Base-by-base conservation (phyloP, 441 rosid species). In the Bocquillonia castaneifolia region DNA sequence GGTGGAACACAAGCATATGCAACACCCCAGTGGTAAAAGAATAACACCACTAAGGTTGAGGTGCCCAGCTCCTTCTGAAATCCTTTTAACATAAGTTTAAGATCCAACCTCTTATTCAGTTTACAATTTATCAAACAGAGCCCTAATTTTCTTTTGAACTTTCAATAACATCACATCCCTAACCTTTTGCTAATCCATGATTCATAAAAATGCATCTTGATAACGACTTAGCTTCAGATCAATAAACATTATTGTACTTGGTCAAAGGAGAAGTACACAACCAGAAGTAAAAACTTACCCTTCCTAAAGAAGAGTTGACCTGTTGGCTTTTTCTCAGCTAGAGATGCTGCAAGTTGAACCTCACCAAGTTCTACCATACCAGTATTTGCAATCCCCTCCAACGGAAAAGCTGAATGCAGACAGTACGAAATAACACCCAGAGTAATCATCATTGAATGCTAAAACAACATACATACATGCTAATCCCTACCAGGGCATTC, bases 261-360 rank as follows among this genome's bases (percentile, higher is more conserved):
- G 52, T 39, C 20, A 34, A 23, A 40, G 62, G 12, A 31, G n/a
- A 6, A 39, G 15, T 59, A 56, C 53, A 52, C 34, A 25, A 59
- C 50, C 64, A 62, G n/a, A 59, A 52, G 36, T 50, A 58, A 34
- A 22, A 63, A 79, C 87, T 69, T 64, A 88, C 99, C 99, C 75
- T 77, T 80, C 72, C 92, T 83, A 64, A 88, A 95, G 81, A 84
- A 83, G 54, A 82, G 75, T 58, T 84, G 85, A 55, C 96, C 93
- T 0, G 86, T 85, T 63, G 96, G 87, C 74, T 85, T 95, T 82
- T 75, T 92, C 86, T 92, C 98, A 63, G 98, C 89, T 76, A 95
- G 86, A 81, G 86, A 79, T 40, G 82, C 75, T 51, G 90, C 92
- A 76, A 95, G 81, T 67, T 78, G 83, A 72, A 80, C 70, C 47